Percentiles rank a stretch among this genome's conserved stretches.
phyloP scores from a whole-genome alignment of 2,329 filamentous ascomycete genomes.

The Fusarium austroafricanum region DNA sequence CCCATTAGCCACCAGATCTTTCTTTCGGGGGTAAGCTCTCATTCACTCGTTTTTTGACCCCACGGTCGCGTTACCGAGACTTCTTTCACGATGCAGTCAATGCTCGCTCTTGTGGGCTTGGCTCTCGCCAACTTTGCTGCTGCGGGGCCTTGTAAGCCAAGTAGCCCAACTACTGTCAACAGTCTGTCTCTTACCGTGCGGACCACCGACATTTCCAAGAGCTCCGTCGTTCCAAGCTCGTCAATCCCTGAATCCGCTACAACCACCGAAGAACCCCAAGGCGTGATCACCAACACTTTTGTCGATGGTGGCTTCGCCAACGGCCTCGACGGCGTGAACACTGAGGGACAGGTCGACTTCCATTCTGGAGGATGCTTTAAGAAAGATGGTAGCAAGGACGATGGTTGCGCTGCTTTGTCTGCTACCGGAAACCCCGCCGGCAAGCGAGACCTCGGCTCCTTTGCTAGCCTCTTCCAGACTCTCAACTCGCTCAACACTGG shows the following conservation, averaged over 20 bases:
- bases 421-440: neutral
- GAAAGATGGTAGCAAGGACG: neutral
- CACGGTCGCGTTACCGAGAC: neutral
- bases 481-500: neutral
- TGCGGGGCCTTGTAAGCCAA: neutral
- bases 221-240: accelerated
- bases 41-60: neutral
- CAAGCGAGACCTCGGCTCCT: neutral
- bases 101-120: neutral
- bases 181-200: neutral
- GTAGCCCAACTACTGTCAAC: accelerated
- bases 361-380: constrained; percentile 10
- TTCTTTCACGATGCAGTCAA: neutral
- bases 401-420: constrained; percentile 15
- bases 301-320: neutral
- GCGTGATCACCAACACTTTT: constrained; percentile 1
- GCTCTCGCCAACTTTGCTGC: neutral
- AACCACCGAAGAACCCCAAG: neutral
- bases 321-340: neutral
- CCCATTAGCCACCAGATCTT: too few species aligned
- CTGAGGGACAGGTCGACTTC: neutral
- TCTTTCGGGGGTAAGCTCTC: neutral
- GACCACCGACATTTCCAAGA: neutral
- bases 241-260: neutral
- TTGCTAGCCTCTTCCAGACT: constrained; percentile 10